Percentiles rank a stretch among this genome's conserved stretches.
Conservation (phyloP, 495 filamentous ascomycete genomes). For the Margaritispora aquatica region DNA sequence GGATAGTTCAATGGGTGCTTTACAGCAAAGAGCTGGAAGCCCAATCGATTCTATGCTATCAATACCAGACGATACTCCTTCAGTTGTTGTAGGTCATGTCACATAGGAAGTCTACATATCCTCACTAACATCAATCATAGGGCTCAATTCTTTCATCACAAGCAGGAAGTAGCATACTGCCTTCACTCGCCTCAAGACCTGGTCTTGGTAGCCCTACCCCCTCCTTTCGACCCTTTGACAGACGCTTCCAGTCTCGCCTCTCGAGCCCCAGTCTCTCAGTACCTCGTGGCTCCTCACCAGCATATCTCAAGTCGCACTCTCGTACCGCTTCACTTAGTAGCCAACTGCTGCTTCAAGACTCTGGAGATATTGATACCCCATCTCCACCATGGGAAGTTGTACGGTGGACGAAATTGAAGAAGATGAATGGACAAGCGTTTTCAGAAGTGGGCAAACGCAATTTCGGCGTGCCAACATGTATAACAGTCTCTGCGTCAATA, state of each 20-base stretch:
- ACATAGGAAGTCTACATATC: neutral
- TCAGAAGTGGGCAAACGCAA: slow-evolving; percentile 92
- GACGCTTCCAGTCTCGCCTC: slow-evolving; percentile 84
- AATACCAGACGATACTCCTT: slow-evolving; percentile 84
- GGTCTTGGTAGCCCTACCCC: slow-evolving; percentile 57
- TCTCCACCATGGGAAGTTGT: slow-evolving; percentile 92
- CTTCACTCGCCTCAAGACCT: slow-evolving; percentile 38
- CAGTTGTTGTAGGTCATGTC: slow-evolving; percentile 60
- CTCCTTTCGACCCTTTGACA: slow-evolving; percentile 86
- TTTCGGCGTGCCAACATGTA: slow-evolving; percentile 87
- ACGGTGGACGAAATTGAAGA: slow-evolving; percentile 89
- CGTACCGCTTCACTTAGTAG: slow-evolving; percentile 64
- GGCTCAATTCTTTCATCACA: slow-evolving; percentile 77
- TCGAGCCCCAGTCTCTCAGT: slow-evolving; percentile 51
- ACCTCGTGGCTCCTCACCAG: slow-evolving; percentile 71
- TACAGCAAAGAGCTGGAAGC: slow-evolving; percentile 27
- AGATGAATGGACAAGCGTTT: slow-evolving; percentile 81
- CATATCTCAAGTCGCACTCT: slow-evolving; percentile 67
- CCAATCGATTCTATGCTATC: slow-evolving; percentile 51
- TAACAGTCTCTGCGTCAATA: slow-evolving; percentile 84
- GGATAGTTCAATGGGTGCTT: slow-evolving; percentile 30
- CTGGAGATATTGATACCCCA: slow-evolving; percentile 57
- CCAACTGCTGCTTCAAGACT: slow-evolving; percentile 41
- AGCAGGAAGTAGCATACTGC: slow-evolving; percentile 51
- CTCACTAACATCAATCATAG: slow-evolving; percentile 36